phyloP scores from a whole-genome alignment of 2,329 filamentous ascomycete genomes.

The Ophiostoma ips region DNA sequence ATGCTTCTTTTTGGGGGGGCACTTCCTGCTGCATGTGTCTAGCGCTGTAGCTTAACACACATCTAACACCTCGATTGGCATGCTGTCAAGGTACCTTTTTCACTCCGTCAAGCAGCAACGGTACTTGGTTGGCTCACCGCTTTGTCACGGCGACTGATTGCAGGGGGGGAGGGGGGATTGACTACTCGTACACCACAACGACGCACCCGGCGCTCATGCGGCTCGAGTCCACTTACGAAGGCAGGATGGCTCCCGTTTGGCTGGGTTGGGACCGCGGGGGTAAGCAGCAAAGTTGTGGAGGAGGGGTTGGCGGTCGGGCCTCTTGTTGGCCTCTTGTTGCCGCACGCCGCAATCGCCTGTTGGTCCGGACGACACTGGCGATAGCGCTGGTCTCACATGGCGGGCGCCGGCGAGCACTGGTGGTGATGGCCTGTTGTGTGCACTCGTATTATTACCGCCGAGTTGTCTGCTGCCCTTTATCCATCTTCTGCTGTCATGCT shows the following conservation, averaged over 20 bases:
- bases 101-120: neutral
- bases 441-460: no score
- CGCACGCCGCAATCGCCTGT: conserved; percentile 1
- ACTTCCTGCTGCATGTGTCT: no score
- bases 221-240: conserved; percentile 6
- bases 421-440: no score
- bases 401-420: no score
- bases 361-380: neutral
- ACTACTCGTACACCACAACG: neutral
- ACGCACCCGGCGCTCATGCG: neutral
- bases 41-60: no score
- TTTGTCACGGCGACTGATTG: conserved; percentile 5
- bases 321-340: no score
- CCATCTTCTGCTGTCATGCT: no score
- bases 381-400: no score
- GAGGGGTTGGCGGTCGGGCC: neutral
- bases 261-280: conserved; percentile 11
- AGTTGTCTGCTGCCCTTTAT: no score
- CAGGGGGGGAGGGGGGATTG: neutral
- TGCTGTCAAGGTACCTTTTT: neutral
- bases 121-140: conserved; percentile 8
- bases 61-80: no score
- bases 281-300: conserved; percentile 4
- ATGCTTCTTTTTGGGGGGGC: no score
- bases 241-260: conserved; percentile 12